Base-by-base conservation (phyloP, 2,329 filamentous ascomycete genomes). In the Ceratocystis harringtonii region DNA sequence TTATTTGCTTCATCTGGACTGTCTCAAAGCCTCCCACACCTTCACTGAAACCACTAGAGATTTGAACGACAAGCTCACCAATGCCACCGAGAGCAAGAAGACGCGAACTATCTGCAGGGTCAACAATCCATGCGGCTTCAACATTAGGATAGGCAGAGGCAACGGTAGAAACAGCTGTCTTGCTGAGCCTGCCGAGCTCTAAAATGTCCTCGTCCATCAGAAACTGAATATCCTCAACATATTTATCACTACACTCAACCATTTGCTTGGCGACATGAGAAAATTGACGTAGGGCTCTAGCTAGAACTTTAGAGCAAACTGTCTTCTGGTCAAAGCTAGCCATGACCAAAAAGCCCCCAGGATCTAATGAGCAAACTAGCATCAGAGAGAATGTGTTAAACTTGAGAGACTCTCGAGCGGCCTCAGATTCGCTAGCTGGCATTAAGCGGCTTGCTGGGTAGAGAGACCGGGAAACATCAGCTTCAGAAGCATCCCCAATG, bases 241-340 rank as follows among this genome's bases (percentile, higher is more conserved):
- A 70, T 3, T 68, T 69, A 10, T 72, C 71, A 1, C 71, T 71
- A 43, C 74, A 71, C 63, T 75, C 73, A 60, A 80, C 79, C 28
- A 87, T 75, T 25, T 79, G 73, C 52, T 77, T 76, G 0, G 78
- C 77, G n/a, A 82, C 77, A 2, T 75, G 74, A 43, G 78, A 78
- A 25, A 87, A 76, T 64, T 83, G 79, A 1, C 75, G 71, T 25
- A 85, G 74, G 2, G 80, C 80, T 41, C 77, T 75, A 69, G 84
- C 75, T 74, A 85, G 81, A 19, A 79, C 77, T 28, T 75, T 73
- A 41, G 74, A 76, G 19, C 75, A 75, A 19, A 87, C 79, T 0
- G 80, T 78, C n/a, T 80, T 79, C 25, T 83, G 83, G 70, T 88
- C 84, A 69, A 86, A 86, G 69, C 84, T 85, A 0, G 84, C 83